phyloP scores from a whole-genome alignment of 805 yeast species.

The Kazachstania psychrophila region DNA sequence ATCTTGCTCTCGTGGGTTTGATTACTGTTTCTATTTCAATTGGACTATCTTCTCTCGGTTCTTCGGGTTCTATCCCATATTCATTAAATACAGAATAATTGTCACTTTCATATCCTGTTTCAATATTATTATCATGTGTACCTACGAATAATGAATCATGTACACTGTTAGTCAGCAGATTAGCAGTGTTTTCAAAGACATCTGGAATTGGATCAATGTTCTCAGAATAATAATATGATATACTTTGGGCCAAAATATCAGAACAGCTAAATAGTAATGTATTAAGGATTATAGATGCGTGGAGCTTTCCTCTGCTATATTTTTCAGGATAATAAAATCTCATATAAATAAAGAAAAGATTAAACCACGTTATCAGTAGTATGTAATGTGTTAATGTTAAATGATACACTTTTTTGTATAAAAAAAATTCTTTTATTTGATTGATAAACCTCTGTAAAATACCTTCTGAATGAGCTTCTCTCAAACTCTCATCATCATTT shows the following conservation, averaged over 20 bases:
- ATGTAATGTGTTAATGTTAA: conserved; percentile 50
- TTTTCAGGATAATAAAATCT: conserved; percentile 49
- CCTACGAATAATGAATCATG: no score
- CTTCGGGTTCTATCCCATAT: conserved; percentile 15
- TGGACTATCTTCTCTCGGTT: conserved; percentile 2
- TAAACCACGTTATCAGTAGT: conserved; percentile 41
- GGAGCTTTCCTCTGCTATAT: conserved; percentile 58
- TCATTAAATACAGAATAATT: conserved; percentile 23
- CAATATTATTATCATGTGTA: conserved; percentile 7
- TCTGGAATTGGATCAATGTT: conserved; percentile 18
- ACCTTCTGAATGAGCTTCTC: no score
- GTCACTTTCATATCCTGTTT: conserved; percentile 17
- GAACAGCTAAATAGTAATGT: conserved; percentile 80
- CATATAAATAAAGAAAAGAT: conserved; percentile 38
- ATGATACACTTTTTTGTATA: conserved; percentile 25
- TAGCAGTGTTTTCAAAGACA: conserved; percentile 10
- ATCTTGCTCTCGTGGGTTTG: conserved; percentile 22
- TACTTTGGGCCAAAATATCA: conserved; percentile 78
- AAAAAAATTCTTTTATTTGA: no score
- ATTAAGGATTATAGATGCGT: conserved; percentile 72
- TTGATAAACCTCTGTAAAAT: no score
- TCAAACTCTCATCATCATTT: no score
- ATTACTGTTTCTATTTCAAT: background rate
- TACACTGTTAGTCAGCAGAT: conserved; percentile 3
- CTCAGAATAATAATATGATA: conserved; percentile 32